Evolutionary conservation across 202 grass and related monocot genomes (phyloP).

Genomic region (Bolboschoenoplectus hybrid): DNA sequence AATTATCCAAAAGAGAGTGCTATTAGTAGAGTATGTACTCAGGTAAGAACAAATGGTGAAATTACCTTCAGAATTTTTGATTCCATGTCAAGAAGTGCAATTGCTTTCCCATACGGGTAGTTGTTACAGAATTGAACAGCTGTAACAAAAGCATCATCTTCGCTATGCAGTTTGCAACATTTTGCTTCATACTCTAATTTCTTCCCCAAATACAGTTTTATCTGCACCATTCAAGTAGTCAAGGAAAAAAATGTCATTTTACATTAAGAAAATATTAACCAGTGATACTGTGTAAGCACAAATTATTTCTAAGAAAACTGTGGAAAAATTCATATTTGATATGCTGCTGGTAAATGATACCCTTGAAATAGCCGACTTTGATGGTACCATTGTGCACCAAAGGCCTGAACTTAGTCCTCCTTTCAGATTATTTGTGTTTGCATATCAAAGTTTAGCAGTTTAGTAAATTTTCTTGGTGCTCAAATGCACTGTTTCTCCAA

Average conservation of each 20-base stretch:
- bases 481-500: background rate
- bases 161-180: constrained; percentile 53
- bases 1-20: too few relatives aligned
- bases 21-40: background rate
- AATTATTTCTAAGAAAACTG: background rate
- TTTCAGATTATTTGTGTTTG: background rate
- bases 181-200: constrained; percentile 63
- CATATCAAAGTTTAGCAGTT: background rate
- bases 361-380: background rate
- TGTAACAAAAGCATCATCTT: constrained; percentile 49
- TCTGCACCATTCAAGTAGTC: constrained; percentile 41
- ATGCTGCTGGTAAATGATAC: background rate
- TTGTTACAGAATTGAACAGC: constrained; percentile 66
- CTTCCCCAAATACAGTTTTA: constrained; percentile 70
- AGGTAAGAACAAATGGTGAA: background rate
- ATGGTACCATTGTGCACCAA: background rate
- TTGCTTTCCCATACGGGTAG: constrained; percentile 70
- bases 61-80: constrained; percentile 53
- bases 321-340: background rate
- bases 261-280: background rate
- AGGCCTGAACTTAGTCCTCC: too few relatives aligned
- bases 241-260: background rate
- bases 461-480: background rate
- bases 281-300: background rate
- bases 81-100: constrained; percentile 65